A percentile compares a stretch with the other conserved stretches of the same genome.
Evolutionary conservation across 2,329 filamentous ascomycete genomes (phyloP).

Genomic region (Zymoseptoria passerinii): DNA sequence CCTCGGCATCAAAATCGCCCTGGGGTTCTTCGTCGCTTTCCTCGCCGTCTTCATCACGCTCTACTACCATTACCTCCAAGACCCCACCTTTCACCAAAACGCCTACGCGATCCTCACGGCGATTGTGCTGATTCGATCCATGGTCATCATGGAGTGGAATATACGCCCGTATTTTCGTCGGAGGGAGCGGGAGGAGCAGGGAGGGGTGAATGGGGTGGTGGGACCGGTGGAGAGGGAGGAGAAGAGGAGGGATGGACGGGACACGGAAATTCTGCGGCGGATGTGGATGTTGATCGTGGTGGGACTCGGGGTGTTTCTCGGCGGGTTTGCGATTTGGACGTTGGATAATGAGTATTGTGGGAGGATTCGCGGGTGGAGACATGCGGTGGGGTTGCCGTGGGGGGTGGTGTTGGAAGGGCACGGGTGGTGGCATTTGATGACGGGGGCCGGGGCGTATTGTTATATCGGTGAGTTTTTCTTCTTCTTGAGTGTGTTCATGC

Average conservation of each 20-base stretch:
- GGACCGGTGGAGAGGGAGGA: constrained; percentile 31
- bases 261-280: constrained; percentile 49
- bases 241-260: constrained; percentile 46
- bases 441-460: constrained; percentile 74
- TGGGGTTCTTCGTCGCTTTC: constrained; percentile 50
- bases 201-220: constrained; percentile 9
- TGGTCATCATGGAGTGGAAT: constrained; percentile 67
- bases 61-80: constrained; percentile 73
- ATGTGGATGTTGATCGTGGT: constrained; percentile 71
- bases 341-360: constrained; percentile 71
- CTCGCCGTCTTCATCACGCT: constrained; percentile 60
- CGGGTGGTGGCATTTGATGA: constrained; percentile 71
- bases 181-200: constrained; percentile 31
- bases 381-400: constrained; percentile 67
- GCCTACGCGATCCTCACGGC: constrained; percentile 66
- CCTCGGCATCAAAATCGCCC: constrained; percentile 40
- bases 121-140: constrained; percentile 61
- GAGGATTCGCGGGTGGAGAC: constrained; percentile 56
- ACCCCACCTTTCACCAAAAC: constrained; percentile 75
- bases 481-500: no score
- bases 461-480: constrained; percentile 48
- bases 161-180: constrained; percentile 48
- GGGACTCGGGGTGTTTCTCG: constrained; percentile 63
- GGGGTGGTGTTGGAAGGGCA: constrained; percentile 66
- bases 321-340: constrained; percentile 69